These are phyloP conservation scores for Phaeotremella skinneri DNA, from an alignment of 768 basidiomycete species.

Conservation along the genomic window DNA sequence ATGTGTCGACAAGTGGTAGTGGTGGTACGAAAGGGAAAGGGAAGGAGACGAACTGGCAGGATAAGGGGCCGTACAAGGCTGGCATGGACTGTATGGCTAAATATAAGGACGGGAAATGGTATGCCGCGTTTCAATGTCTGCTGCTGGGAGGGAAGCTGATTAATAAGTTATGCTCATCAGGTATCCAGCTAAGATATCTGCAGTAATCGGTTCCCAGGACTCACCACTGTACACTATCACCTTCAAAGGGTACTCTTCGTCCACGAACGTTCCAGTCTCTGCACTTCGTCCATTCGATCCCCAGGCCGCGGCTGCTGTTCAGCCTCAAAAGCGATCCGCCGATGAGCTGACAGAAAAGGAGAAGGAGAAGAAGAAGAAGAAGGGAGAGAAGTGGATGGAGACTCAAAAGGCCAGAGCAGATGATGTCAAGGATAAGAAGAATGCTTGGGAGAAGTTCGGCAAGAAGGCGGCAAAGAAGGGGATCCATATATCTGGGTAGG, in stretches of 20 bases:
- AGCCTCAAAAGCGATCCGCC: slow-evolving; percentile 36
- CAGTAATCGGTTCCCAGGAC: slow-evolving; percentile 47
- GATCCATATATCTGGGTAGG: slow-evolving; percentile 50
- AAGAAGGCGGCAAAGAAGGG: slow-evolving; percentile 54
- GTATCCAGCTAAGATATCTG: slow-evolving; percentile 50
- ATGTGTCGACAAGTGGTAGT: slow-evolving; percentile 5
- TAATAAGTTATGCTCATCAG: slow-evolving; percentile 16
- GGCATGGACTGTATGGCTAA: slow-evolving; percentile 52
- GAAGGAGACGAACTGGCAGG: slow-evolving; percentile 41
- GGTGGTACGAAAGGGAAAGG: slow-evolving; percentile 35
- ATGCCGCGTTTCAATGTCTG: slow-evolving; percentile 12
- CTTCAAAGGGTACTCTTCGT: slow-evolving; percentile 50
- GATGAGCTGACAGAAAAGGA: slow-evolving; percentile 48
- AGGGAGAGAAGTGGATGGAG: slow-evolving; percentile 53
- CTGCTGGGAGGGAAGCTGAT: background rate
- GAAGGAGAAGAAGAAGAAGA: slow-evolving; percentile 53
- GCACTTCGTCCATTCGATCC: slow-evolving; percentile 45
- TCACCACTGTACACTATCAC: slow-evolving; percentile 50
- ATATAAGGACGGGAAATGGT: slow-evolving; percentile 53
- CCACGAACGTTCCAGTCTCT: slow-evolving; percentile 49
- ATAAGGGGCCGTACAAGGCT: slow-evolving; percentile 45
- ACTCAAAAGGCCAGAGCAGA: slow-evolving; percentile 47
- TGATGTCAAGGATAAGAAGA: slow-evolving; percentile 51
- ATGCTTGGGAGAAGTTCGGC: slow-evolving; percentile 52
- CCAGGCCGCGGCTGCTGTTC: slow-evolving; percentile 34